phyloP scores from a whole-genome alignment of 768 basidiomycete genomes.

The Mycena kentingensis region DNA sequence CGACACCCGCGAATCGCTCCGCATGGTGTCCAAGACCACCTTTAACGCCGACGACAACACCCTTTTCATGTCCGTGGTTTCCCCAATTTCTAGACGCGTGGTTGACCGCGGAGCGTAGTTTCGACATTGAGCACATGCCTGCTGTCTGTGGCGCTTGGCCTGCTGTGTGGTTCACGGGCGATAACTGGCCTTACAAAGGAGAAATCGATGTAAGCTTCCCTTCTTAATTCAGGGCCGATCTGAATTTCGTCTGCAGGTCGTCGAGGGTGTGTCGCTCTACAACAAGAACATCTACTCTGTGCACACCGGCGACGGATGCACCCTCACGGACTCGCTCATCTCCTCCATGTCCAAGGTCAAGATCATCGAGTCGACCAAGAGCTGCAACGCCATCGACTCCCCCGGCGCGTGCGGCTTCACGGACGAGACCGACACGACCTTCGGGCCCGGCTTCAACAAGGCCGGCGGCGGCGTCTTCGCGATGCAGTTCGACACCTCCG shows the following conservation, averaged over 20 bases:
- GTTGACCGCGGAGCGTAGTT: conserved; percentile 14
- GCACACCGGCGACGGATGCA: conserved; percentile 25
- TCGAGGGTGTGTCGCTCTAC: conserved; percentile 14
- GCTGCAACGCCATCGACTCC: conserved; percentile 23
- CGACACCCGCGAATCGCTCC: conserved; percentile 16
- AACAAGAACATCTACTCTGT: conserved; percentile 24
- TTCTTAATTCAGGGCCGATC: background rate
- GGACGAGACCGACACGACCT: conserved; percentile 35
- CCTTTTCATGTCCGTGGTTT: conserved; percentile 1
- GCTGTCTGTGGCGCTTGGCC: conserved; percentile 43
- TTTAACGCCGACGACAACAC: conserved; percentile 20
- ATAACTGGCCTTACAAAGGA: conserved; percentile 21
- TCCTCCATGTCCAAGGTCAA: conserved; percentile 10
- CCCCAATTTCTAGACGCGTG: background rate
- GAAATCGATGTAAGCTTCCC: conserved; percentile 10
- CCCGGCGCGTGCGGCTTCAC: conserved; percentile 45
- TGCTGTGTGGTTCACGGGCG: conserved; percentile 26
- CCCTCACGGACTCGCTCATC: conserved; percentile 9
- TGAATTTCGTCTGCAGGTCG: background rate
- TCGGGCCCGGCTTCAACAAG: conserved; percentile 44
- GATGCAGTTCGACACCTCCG: conserved; percentile 38
- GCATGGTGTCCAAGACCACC: conserved; percentile 22
- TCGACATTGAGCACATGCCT: conserved; percentile 41
- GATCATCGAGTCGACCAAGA: conserved; percentile 1
- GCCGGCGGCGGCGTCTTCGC: conserved; percentile 50